Evolutionary conservation across 148 eudicot species (phyloP).

Genomic region (Linanthus parryae): DNA sequence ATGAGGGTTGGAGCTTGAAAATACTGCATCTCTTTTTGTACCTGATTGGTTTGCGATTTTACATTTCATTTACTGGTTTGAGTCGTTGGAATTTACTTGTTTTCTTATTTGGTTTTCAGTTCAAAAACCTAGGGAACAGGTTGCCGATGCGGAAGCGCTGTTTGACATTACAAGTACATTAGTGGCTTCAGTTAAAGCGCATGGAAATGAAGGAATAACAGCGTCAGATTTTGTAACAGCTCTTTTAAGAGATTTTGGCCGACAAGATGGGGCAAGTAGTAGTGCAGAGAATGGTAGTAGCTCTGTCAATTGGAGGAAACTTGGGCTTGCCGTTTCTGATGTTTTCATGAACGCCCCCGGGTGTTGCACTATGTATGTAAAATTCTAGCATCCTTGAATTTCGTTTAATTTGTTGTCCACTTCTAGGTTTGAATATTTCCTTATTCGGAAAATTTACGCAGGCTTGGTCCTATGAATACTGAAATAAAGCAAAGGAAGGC

Average conservation of each 20-base stretch:
- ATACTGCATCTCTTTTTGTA: no score
- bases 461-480: constrained; percentile 81
- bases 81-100: background rate
- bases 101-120: constrained; percentile 33
- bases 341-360: constrained; percentile 49
- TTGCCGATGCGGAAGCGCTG: constrained; percentile 10
- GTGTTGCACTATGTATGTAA: constrained; percentile 61
- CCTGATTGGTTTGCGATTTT: no score
- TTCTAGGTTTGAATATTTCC: background rate
- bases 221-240: constrained; percentile 61
- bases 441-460: constrained; percentile 14
- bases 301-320: constrained; percentile 55
- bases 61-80: no score
- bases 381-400: background rate
- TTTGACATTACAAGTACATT: constrained; percentile 42
- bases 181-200: constrained; percentile 58
- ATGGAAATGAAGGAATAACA: constrained; percentile 52
- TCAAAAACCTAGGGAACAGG: constrained; percentile 42
- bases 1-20: no score
- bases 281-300: constrained; percentile 27
- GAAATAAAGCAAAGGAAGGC: constrained; percentile 58
- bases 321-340: constrained; percentile 60
- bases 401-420: background rate
- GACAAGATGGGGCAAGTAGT: constrained; percentile 39
- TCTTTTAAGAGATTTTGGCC: constrained; percentile 47